Base-by-base conservation (phyloP, 2,329 filamentous ascomycete genomes). In the Claviceps humidiphila region DNA sequence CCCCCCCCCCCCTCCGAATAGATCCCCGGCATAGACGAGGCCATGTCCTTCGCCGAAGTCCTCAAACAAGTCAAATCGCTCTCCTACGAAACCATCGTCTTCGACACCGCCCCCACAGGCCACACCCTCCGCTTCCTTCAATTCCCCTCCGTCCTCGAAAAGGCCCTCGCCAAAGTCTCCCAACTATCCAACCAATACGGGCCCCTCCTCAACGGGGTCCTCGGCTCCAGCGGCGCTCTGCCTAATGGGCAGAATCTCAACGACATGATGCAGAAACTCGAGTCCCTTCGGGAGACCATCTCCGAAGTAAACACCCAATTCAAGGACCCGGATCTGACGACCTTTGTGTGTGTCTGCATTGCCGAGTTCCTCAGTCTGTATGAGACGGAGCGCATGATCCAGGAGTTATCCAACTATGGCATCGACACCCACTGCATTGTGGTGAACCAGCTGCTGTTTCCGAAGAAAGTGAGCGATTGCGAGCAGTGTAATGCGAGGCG, bases 321-420 rank as follows among this genome's bases (percentile, higher is more conserved):
- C 80, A 96, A 98, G 76, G 87, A 98, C 66, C 84, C 93, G 53
- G 85, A 89, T 59, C 80, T 96, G 62, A 96, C 90, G 22, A 98
- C 93, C 0, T 98, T 98, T 64, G 89, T 98, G 51, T 97, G 93
- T 68, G 93, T 98, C 55, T 95, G 93, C 69, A 98, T 98, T 67
- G 88, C 93, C 51, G 93, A 98, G 71, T 98, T 98, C 74, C 71
- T 98, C 61, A 90, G 85, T 40, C 77, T 98, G 50, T 98, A 98
- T 74, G 93, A 98, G 77, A 98, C 93, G 56, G 93, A 98, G 76
- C 87, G 93, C 63, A 97, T 98, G 93, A 97, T 98, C 62, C 93
- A 98, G 76, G 93, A 98, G 74, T 76, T 98, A 56, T 84, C 89
- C 47, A 86, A 80, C 67, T 98, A 95, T 72, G 76, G 85, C 64